Conservation (phyloP, 2,329 filamentous ascomycete species). For the Penicillium nordicum region DNA sequence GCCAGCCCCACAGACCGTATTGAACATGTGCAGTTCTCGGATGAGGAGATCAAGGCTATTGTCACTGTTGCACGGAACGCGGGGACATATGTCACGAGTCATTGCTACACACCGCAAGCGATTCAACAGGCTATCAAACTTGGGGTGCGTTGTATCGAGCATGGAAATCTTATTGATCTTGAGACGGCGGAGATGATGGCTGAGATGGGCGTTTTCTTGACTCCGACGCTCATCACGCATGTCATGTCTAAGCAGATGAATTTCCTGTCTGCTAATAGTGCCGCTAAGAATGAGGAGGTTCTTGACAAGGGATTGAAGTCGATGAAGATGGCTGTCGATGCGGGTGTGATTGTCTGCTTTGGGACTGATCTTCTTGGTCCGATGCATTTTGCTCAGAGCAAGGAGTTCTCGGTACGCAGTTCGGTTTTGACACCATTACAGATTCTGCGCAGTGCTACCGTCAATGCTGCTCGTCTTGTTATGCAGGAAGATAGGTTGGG, state of each 20-base stretch:
- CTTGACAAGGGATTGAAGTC: conserved; percentile 47
- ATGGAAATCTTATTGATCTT: conserved; percentile 46
- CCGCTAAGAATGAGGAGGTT: conserved; percentile 52
- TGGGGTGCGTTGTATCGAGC: conserved; percentile 56
- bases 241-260: conserved; percentile 45
- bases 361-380: conserved; percentile 55
- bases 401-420: conserved; percentile 49
- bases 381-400: conserved; percentile 48
- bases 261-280: conserved; percentile 34
- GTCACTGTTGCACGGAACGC: conserved; percentile 48
- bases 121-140: conserved; percentile 56
- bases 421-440: conserved; percentile 43
- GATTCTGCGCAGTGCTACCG: conserved; percentile 51
- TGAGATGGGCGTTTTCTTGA: conserved; percentile 48
- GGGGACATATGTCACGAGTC: conserved; percentile 55
- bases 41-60: conserved; percentile 56
- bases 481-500: conserved; percentile 48
- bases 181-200: conserved; percentile 52
- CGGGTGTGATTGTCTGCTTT: conserved; percentile 56
- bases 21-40: conserved; percentile 55
- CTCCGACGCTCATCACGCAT: conserved; percentile 54
- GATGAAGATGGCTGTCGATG: conserved; percentile 49
- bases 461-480: conserved; percentile 53
- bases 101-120: conserved; percentile 55
- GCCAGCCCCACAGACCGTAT: conserved; percentile 55